Base-by-base conservation (phyloP, 352 stramenopile genomes). In the Phytophthora multivora region DNA sequence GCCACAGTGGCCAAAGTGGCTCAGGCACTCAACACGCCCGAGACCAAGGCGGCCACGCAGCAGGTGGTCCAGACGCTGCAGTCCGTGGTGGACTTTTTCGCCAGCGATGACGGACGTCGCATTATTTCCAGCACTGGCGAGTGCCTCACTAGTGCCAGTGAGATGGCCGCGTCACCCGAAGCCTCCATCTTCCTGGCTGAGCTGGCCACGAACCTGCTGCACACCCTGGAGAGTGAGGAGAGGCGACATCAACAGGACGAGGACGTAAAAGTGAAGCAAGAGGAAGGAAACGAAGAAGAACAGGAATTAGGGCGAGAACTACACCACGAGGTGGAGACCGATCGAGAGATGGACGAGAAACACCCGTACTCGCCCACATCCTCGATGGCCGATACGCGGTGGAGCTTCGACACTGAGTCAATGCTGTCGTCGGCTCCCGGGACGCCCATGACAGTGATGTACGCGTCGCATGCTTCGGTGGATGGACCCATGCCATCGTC, bases 101-200 rank as follows among this genome's bases (percentile, higher is more conserved):
- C 85, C 12, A 93, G 79, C 35, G 55, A 72, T 4, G 64, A 80
- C 8, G 85, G 85, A 12, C 73, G 77, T n/a, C 66, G 75, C 7
- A 67, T 90, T 42, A 80, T 93, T 33, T 71, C 71, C 18, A 84
- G 75, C 36, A 66, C 71, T 0, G 60, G 77, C n/a, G 74, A 88
- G 40, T 91, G 79, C 19, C 36, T 87, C 41, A 75, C 49, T 3
- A 65, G 79, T 49, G 55, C 83, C 19, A 79, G 57, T 23, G 80
- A 90, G 36, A 76, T 91, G 51, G 69, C 75, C 0, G 80, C 85
- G 59, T 91, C 85, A 16, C 79, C 80, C 1, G 85, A 93, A 59
- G 69, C 79, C 31, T 83, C 85, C n/a, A 83, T 93, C 28, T 86
- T 93, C 36, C 59, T 93, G 36, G 76, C 83, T 0, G 85, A 93